phyloP scores from a whole-genome alignment of 805 yeast species.

The Lipomyces sp. region DNA sequence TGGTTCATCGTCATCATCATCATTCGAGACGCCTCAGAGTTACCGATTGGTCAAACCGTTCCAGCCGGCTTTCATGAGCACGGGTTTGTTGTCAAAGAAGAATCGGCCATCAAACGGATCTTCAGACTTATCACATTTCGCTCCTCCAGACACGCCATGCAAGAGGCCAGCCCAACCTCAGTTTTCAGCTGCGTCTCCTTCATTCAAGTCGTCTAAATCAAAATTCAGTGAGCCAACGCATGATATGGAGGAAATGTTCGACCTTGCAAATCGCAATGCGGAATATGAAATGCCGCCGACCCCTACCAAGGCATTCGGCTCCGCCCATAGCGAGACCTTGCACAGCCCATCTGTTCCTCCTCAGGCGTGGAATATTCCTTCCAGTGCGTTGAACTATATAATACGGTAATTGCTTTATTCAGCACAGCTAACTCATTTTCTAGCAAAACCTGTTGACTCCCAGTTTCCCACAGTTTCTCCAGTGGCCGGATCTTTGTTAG shows the following conservation, averaged over 20 bases:
- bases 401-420: not conserved
- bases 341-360: conserved; percentile 13
- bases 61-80: conserved; percentile 78
- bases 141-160: conserved; percentile 70
- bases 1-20: conserved; percentile 13
- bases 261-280: conserved; percentile 6
- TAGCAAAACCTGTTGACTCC: conserved; percentile 21
- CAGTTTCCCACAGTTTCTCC: conserved; percentile 16
- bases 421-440: not conserved
- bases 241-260: conserved; percentile 23
- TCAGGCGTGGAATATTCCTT: conserved; percentile 21
- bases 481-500: conserved; percentile 20
- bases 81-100: conserved; percentile 72
- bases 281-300: conserved; percentile 49
- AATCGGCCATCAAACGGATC: conserved; percentile 49
- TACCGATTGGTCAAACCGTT: conserved; percentile 79
- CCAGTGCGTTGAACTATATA: not conserved
- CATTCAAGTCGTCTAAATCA: conserved; percentile 25
- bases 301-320: conserved; percentile 47
- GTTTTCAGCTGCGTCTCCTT: conserved; percentile 25
- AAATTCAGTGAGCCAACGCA: not conserved
- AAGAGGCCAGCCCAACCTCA: conserved; percentile 50
- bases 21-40: conserved; percentile 56
- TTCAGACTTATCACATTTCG: conserved; percentile 41
- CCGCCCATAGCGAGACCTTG: conserved; percentile 7